These are phyloP conservation scores for Pseudomonodictys pantanalensis DNA, from an alignment of 495 filamentous ascomycete species.

Conservation along the genomic window DNA sequence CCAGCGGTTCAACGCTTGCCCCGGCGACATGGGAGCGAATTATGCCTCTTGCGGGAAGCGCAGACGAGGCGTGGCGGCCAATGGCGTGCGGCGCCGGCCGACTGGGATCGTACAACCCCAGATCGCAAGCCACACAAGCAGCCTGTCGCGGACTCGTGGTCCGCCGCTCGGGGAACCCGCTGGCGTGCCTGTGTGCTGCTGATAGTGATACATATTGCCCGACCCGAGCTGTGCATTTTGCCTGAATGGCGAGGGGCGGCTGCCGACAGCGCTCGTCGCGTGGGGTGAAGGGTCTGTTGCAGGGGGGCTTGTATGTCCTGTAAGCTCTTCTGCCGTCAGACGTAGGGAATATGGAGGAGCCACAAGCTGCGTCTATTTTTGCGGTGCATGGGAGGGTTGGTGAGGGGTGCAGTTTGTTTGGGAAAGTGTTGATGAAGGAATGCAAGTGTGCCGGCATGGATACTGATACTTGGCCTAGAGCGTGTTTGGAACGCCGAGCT, in stretches of 20 bases:
- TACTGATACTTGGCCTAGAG: no score
- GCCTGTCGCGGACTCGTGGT: constrained; percentile 10
- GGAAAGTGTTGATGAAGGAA: no score
- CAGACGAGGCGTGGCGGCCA: constrained; percentile 15
- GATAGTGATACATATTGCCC: not conserved
- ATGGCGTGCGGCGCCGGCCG: constrained; percentile 4
- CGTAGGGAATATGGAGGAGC: not conserved
- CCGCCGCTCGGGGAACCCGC: constrained; percentile 28
- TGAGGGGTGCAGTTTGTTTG: no score
- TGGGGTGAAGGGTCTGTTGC: constrained; percentile 7
- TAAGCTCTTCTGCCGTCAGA: constrained; percentile 7
- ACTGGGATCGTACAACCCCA: constrained; percentile 22
- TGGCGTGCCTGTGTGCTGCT: constrained; percentile 6
- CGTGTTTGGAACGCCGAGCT: no score
- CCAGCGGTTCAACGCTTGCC: constrained; percentile 22
- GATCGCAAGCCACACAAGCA: constrained; percentile 28
- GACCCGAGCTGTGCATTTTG: constrained; percentile 7
- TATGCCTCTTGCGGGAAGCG: constrained; percentile 11
- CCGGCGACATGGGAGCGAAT: constrained; percentile 8
- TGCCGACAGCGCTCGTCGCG: not conserved
- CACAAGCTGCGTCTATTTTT: constrained; percentile 27
- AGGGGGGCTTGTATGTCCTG: constrained; percentile 14
- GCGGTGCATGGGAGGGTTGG: constrained; percentile 1
- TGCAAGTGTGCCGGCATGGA: no score
- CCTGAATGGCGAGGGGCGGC: not conserved